These are phyloP conservation scores for Fusarium dlaminii DNA, from an alignment of 2,329 filamentous ascomycete genomes.

Conservation along the genomic window DNA sequence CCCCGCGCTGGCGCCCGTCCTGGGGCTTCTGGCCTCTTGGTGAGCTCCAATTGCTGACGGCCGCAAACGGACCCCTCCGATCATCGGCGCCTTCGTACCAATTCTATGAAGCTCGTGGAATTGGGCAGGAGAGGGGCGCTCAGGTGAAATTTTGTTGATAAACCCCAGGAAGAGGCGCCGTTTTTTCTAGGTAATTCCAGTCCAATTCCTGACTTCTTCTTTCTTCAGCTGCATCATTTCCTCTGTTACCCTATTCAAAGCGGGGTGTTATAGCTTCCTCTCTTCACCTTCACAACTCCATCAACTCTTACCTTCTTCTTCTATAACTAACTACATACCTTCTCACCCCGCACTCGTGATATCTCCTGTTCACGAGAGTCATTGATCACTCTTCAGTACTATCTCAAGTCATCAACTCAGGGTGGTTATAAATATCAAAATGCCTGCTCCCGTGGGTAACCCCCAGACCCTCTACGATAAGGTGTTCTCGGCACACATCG, in stretches of 20 bases:
- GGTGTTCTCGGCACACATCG: slow-evolving; percentile 93
- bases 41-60: slow-evolving; percentile 41
- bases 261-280: slow-evolving; percentile 5
- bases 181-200: slow-evolving; percentile 20
- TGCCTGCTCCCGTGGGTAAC: slow-evolving; percentile 77
- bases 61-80: slow-evolving; percentile 41
- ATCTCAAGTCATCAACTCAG: not conserved
- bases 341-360: slow-evolving; percentile 4
- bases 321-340: not conserved
- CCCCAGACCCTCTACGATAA: slow-evolving; percentile 96
- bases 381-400: not conserved
- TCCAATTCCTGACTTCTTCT: slow-evolving; percentile 4
- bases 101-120: slow-evolving; percentile 40
- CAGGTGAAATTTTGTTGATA: slow-evolving; percentile 42
- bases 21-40: slow-evolving; percentile 33
- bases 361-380: not conserved
- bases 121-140: slow-evolving; percentile 28
- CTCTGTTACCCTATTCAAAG: not conserved
- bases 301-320: not conserved
- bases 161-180: slow-evolving; percentile 36
- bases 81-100: slow-evolving; percentile 41
- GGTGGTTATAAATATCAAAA: slow-evolving; percentile 55
- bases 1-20: slow-evolving; percentile 41
- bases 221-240: not conserved
- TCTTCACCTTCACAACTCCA: not conserved